Conservation (phyloP, 305 asterid species). For the Solanum hybrid region DNA sequence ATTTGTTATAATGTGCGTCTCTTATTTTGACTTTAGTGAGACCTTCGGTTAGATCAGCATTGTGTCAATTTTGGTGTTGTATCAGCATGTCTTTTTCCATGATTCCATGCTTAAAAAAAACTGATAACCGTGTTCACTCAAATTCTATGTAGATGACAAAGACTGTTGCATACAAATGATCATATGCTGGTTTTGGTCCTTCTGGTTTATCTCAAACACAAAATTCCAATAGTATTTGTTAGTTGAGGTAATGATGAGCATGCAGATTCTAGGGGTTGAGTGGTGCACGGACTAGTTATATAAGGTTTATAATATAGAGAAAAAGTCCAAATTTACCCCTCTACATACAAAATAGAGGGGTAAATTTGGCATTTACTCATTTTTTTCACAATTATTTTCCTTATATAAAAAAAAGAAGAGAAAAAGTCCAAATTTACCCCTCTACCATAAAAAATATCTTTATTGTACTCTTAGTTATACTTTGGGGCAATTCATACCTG, state of each 20-base stretch:
- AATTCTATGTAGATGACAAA: neutral
- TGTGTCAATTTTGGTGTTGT: constrained; percentile 3
- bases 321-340: neutral
- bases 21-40: neutral
- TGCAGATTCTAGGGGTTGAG: neutral
- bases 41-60: neutral
- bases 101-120: neutral
- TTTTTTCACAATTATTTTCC: neutral
- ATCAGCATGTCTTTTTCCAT: neutral
- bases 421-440: neutral
- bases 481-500: neutral
- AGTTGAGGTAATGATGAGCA: neutral
- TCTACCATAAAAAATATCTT: neutral
- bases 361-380: neutral
- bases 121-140: neutral
- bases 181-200: neutral
- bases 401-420: neutral
- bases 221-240: neutral
- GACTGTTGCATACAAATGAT: neutral
- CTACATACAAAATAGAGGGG: neutral
- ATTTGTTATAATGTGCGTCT: neutral
- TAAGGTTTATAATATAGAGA: neutral
- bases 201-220: neutral
- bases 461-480: neutral
- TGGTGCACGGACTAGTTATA: neutral